Conservation (phyloP, 495 filamentous ascomycete genomes). For the Jackrogersella multiformis region DNA sequence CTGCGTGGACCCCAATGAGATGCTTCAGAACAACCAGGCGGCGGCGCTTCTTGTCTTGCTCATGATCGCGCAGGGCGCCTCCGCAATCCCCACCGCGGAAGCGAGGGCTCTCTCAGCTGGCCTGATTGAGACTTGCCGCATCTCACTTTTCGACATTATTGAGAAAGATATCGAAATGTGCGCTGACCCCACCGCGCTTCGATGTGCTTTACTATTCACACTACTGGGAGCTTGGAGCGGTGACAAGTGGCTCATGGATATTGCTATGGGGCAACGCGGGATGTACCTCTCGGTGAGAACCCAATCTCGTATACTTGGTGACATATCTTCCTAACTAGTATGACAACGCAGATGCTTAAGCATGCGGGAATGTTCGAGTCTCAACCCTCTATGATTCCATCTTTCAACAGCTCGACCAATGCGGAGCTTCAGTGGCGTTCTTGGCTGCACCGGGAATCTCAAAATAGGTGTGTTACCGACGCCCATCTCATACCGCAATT, state of each 20-base stretch:
- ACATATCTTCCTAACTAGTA: conserved; percentile 13
- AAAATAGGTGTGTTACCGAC: conserved; percentile 60
- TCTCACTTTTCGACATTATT: conserved; percentile 70
- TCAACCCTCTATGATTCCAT: conserved; percentile 48
- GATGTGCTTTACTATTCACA: conserved; percentile 68
- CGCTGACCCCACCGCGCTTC: conserved; percentile 64
- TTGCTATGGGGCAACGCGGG: conserved; percentile 72
- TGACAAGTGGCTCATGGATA: conserved; percentile 77
- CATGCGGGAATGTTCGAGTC: conserved; percentile 61
- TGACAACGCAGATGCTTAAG: conserved; percentile 61
- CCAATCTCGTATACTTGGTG: conserved; percentile 2
- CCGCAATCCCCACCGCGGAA: conserved; percentile 64
- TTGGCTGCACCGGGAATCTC: conserved; percentile 66
- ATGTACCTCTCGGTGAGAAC: conserved; percentile 70
- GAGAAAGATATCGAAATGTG: conserved; percentile 71
- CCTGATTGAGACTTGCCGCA: conserved; percentile 70
- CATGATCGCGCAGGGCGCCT: conserved; percentile 73
- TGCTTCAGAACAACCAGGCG: conserved; percentile 66
- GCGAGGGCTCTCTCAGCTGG: conserved; percentile 68
- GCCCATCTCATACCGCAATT: conserved; percentile 13
- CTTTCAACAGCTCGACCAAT: conserved; percentile 46
- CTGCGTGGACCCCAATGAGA: conserved; percentile 66
- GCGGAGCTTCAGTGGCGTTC: conserved; percentile 63
- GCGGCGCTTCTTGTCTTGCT: conserved; percentile 67
- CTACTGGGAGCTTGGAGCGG: conserved; percentile 71